Evolutionary conservation across 495 filamentous ascomycete species (phyloP).

Genomic region (Aspergillus coremiiformis): DNA sequence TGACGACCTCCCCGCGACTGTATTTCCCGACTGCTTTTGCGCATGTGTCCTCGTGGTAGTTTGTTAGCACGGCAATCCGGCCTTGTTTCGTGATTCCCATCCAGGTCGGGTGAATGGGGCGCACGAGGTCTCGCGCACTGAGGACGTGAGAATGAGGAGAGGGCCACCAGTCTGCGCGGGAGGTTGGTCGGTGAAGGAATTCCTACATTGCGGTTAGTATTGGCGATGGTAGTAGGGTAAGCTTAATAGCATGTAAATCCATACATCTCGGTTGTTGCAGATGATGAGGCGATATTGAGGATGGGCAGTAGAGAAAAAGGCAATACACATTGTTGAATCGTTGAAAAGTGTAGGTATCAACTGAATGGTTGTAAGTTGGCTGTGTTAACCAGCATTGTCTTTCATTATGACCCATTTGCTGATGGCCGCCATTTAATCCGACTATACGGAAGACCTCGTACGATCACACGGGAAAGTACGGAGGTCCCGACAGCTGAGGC

Average conservation of each 20-base stretch:
- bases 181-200: conserved; percentile 75
- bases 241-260: conserved; percentile 2
- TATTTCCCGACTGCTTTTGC: conserved; percentile 47
- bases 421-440: background rate
- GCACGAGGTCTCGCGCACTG: conserved; percentile 50
- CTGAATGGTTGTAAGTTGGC: background rate
- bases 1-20: conserved; percentile 70
- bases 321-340: conserved; percentile 97
- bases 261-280: conserved; percentile 74
- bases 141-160: conserved; percentile 42
- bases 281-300: conserved; percentile 73
- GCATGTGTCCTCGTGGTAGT: conserved; percentile 57
- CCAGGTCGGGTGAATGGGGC: conserved; percentile 65
- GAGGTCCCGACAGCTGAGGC: background rate
- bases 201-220: conserved; percentile 37
- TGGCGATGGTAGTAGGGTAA: background rate
- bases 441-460: background rate
- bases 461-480: background rate
- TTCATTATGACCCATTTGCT: background rate
- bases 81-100: conserved; percentile 69
- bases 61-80: conserved; percentile 73
- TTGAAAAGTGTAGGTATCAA: no score
- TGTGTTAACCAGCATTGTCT: background rate
- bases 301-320: conserved; percentile 69
- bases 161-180: conserved; percentile 68